phyloP scores from a whole-genome alignment of 2,329 filamentous ascomycete genomes.

The Lachnellula occidentalis region DNA sequence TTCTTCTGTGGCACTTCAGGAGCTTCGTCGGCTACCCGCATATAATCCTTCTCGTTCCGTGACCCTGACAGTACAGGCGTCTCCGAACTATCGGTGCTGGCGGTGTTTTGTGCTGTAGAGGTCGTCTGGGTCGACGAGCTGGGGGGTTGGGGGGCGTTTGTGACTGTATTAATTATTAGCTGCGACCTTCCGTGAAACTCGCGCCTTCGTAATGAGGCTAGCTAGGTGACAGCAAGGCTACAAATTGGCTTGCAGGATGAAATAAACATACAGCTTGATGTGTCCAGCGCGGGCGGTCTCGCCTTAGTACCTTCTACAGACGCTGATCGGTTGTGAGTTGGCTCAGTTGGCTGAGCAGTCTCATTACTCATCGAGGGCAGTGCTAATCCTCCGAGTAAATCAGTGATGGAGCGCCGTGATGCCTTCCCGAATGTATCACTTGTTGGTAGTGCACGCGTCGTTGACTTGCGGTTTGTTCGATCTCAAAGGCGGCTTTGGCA shows the following conservation, averaged over 20 bases:
- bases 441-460: constrained; percentile 17
- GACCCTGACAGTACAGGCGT: constrained; percentile 21
- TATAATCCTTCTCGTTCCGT: constrained; percentile 25
- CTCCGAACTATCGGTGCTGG: constrained; percentile 28
- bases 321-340: constrained; percentile 28
- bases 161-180: constrained; percentile 25
- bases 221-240: not conserved
- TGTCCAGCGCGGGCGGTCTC: constrained; percentile 29
- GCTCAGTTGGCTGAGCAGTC: constrained; percentile 31
- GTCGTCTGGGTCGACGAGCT: constrained; percentile 27
- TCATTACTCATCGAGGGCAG: constrained; percentile 36
- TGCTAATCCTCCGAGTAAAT: constrained; percentile 15
- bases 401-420: constrained; percentile 8
- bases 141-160: constrained; percentile 25
- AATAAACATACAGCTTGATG: constrained; percentile 27
- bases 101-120: constrained; percentile 28
- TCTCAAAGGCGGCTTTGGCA: constrained; percentile 10
- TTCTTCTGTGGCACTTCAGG: constrained; percentile 35
- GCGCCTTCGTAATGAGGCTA: not conserved
- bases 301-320: constrained; percentile 27
- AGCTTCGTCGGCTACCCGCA: constrained; percentile 20
- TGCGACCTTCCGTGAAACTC: not conserved
- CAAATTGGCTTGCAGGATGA: not conserved
- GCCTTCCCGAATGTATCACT: not conserved
- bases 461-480: constrained; percentile 9